Evolutionary conservation across 2,329 filamentous ascomycete species (phyloP).

Genomic region (Fusarium sp.): DNA sequence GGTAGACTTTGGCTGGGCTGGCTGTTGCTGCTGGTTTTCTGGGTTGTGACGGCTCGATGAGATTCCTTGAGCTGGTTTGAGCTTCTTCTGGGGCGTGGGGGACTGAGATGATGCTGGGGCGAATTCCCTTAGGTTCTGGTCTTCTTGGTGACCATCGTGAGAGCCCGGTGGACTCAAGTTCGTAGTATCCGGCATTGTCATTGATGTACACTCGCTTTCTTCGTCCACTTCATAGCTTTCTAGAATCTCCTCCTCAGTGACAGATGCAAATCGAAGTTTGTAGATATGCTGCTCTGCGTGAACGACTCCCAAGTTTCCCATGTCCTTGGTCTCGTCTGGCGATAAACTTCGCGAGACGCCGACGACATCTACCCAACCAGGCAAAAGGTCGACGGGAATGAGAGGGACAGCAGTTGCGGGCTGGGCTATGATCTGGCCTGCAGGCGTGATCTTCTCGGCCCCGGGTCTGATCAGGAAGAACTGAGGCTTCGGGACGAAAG

Average conservation of each 20-base stretch:
- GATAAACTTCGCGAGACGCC: conserved; percentile 57
- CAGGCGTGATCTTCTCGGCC: conserved; percentile 36
- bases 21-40: conserved; percentile 6
- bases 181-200: background rate
- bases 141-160: background rate
- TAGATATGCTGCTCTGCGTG: conserved; percentile 38
- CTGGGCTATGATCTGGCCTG: conserved; percentile 36
- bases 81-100: background rate
- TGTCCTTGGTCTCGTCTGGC: conserved; percentile 52
- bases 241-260: background rate
- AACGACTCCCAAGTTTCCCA: conserved; percentile 54
- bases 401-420: conserved; percentile 60
- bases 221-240: conserved; percentile 4
- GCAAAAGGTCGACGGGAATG: conserved; percentile 65
- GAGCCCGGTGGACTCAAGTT: background rate
- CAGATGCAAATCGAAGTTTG: conserved; percentile 28
- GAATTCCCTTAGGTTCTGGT: background rate
- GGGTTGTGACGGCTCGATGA: conserved; percentile 35
- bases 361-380: conserved; percentile 56
- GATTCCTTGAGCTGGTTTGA: conserved; percentile 24
- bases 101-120: background rate
- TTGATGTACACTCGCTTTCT: background rate
- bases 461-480: conserved; percentile 59
- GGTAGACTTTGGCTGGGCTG: background rate
- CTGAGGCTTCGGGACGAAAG: conserved; percentile 34